These are phyloP conservation scores for Cymbidium sinense DNA, from an alignment of 106 monocot genomes.

Conservation along the genomic window DNA sequence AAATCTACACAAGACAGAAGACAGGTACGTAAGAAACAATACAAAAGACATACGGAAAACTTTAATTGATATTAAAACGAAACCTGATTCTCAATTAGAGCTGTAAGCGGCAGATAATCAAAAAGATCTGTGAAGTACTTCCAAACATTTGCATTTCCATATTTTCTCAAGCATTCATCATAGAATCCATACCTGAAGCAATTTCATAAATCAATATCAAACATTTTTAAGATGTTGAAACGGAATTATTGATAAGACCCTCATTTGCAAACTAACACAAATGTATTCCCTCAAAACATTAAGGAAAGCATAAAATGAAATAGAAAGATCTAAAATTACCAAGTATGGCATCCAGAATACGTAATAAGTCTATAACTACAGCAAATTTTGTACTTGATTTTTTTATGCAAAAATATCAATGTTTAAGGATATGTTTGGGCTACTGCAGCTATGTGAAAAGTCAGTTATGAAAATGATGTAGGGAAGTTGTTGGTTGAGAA, in stretches of 20 bases:
- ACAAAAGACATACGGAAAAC: background rate
- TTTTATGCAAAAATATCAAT: background rate
- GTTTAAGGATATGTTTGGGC: background rate
- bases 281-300: background rate
- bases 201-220: constrained; percentile 1
- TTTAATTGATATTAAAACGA: constrained; percentile 1
- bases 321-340: background rate
- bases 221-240: background rate
- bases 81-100: constrained; percentile 91
- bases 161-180: constrained; percentile 95
- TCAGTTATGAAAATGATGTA: background rate
- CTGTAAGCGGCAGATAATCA: constrained; percentile 88
- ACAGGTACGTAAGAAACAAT: constrained; percentile 2
- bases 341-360: too few species aligned
- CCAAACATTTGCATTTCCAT: constrained; percentile 98
- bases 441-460: background rate
- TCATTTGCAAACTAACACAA: background rate
- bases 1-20: constrained; percentile 33
- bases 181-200: constrained; percentile 80
- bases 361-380: too few species aligned
- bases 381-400: background rate
- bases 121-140: constrained; percentile 92
- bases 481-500: background rate
- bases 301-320: background rate
- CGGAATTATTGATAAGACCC: background rate